Percentiles rank a stretch among this genome's conserved stretches.
These are phyloP conservation scores for Punctularia strigosozonata DNA, from an alignment of 768 basidiomycete genomes.

Conservation along the genomic window DNA sequence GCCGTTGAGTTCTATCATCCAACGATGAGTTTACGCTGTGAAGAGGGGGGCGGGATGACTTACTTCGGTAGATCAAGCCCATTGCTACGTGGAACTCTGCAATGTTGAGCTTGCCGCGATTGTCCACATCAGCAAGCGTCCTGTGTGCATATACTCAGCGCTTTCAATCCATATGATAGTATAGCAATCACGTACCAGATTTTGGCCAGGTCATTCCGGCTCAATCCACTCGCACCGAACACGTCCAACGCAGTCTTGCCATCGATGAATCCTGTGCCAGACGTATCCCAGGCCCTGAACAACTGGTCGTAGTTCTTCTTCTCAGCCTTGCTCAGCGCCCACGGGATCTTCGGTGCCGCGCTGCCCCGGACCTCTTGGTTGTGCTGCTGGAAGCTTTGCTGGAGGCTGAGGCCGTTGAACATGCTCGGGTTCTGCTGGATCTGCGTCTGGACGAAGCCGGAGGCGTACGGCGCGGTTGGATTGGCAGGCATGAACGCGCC, in stretches of 20 bases:
- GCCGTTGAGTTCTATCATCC: conserved; percentile 68
- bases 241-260: conserved; percentile 83
- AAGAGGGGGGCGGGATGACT: conserved; percentile 19
- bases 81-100: conserved; percentile 98
- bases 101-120: conserved; percentile 90
- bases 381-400: conserved; percentile 82
- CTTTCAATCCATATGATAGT: conserved; percentile 3
- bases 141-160: conserved; percentile 25
- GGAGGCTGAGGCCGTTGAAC: conserved; percentile 43
- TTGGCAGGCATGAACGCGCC: conserved; percentile 83
- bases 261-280: conserved; percentile 71
- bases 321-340: conserved; percentile 80
- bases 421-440: too few species aligned
- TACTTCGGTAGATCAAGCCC: conserved; percentile 94
- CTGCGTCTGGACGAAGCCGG: conserved; percentile 43
- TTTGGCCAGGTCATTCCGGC: conserved; percentile 80
- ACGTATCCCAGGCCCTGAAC: conserved; percentile 92
- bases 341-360: conserved; percentile 59
- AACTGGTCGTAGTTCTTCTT: conserved; percentile 96
- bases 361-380: conserved; percentile 65
- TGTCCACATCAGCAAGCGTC: conserved; percentile 86
- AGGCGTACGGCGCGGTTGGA: conserved; percentile 42
- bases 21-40: background rate
- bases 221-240: conserved; percentile 86
- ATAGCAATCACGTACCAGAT: conserved; percentile 60